Conservation (phyloP, 371 early-diverging fungal genomes). For the Mortierella sp. region DNA sequence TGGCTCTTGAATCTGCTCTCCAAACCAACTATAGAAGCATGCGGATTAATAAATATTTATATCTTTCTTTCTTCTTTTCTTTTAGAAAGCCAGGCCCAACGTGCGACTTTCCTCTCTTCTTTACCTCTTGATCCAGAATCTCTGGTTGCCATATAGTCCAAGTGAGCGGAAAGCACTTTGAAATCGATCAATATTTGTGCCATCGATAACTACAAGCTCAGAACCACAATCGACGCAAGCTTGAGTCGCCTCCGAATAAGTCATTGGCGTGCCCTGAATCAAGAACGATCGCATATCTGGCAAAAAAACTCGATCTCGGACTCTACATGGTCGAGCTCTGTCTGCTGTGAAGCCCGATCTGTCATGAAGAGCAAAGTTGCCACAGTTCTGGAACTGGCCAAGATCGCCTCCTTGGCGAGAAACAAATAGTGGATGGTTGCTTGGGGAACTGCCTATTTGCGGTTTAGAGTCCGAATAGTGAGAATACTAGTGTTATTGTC, state of each 20-base stretch:
- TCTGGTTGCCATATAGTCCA: slow-evolving; percentile 30
- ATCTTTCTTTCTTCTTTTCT: background rate
- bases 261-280: slow-evolving; percentile 21
- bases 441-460: slow-evolving; percentile 1
- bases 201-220: slow-evolving; percentile 38
- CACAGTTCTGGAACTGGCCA: slow-evolving; percentile 15
- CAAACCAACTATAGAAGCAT: slow-evolving; percentile 27
- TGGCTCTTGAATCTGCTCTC: slow-evolving; percentile 10
- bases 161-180: slow-evolving; percentile 30
- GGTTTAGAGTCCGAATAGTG: background rate
- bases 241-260: slow-evolving; percentile 27
- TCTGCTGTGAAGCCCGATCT: background rate
- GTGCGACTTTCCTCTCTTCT: background rate
- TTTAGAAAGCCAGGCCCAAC: no score
- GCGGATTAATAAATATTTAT: background rate
- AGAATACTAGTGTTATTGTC: slow-evolving; percentile 3
- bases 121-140: slow-evolving; percentile 47
- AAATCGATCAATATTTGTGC: slow-evolving; percentile 38
- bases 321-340: slow-evolving; percentile 11
- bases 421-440: slow-evolving; percentile 1
- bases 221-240: slow-evolving; percentile 42
- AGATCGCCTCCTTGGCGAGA: slow-evolving; percentile 13
- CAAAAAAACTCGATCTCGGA: slow-evolving; percentile 33
- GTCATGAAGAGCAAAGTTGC: slow-evolving; percentile 15
- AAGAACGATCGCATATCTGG: slow-evolving; percentile 51